Conservation (phyloP, 2,329 filamentous ascomycete species). For the Colletotrichum somersetense region DNA sequence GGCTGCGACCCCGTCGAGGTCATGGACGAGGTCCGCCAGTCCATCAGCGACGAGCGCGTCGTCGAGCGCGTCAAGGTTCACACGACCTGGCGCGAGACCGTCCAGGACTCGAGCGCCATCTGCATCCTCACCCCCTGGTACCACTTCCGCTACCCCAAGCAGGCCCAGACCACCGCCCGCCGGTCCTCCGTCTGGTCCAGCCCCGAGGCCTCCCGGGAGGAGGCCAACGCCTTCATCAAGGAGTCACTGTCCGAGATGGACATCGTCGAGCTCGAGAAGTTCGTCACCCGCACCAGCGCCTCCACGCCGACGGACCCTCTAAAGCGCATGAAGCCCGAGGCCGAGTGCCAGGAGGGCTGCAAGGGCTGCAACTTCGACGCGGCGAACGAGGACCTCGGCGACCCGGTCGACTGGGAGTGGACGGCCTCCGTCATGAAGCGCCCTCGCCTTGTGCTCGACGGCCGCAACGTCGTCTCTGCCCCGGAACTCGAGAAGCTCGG, state of each 20-base stretch:
- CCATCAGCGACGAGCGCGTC: slow-evolving; percentile 65
- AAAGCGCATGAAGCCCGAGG: slow-evolving; percentile 52
- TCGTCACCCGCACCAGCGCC: slow-evolving; percentile 44
- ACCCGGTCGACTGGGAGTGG: slow-evolving; percentile 66
- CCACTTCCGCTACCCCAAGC: slow-evolving; percentile 58
- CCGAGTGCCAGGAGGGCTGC: slow-evolving; percentile 62
- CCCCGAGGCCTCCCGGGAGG: slow-evolving; percentile 32
- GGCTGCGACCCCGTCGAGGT: slow-evolving; percentile 66
- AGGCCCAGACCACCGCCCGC: slow-evolving; percentile 42
- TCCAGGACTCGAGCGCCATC: slow-evolving; percentile 53
- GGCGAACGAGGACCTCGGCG: slow-evolving; percentile 48
- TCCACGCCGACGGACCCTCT: slow-evolving; percentile 61
- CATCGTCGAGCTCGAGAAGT: slow-evolving; percentile 47
- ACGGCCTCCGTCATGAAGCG: slow-evolving; percentile 44
- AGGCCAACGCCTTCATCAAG: slow-evolving; percentile 40
- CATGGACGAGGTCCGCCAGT: slow-evolving; percentile 62
- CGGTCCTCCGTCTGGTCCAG: slow-evolving; percentile 37
- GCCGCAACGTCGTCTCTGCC: slow-evolving; percentile 41
- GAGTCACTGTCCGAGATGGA: slow-evolving; percentile 47
- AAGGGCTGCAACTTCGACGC: slow-evolving; percentile 57
- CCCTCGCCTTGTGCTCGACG: slow-evolving; percentile 42
- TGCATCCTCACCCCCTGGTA: slow-evolving; percentile 67
- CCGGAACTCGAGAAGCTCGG: slow-evolving; percentile 49
- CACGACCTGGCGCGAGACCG: slow-evolving; percentile 50
- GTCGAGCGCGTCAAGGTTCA: slow-evolving; percentile 70